A percentile compares a stretch with the other conserved stretches of the same genome.
phyloP scores from a whole-genome alignment of 352 stramenopile species.

The Blastocystis sp. region DNA sequence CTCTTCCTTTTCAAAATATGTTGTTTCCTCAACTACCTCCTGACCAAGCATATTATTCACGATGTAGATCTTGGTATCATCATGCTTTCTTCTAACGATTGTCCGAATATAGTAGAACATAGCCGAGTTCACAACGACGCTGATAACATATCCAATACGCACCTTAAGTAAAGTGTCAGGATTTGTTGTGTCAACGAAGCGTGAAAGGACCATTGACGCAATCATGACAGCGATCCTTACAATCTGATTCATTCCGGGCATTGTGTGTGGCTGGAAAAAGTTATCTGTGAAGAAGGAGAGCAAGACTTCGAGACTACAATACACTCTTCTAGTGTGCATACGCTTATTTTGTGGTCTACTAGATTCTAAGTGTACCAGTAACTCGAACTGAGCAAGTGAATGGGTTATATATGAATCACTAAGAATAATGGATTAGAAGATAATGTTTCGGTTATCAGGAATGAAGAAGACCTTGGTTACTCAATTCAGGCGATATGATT shows the following conservation, averaged over 20 bases:
- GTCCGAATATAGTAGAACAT: constrained; percentile 57
- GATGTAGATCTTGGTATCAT: constrained; percentile 66
- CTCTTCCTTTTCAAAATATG: constrained; percentile 64
- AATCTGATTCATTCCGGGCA: not conserved
- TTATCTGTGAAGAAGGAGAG: not conserved
- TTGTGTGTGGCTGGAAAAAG: not conserved
- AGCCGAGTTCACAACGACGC: not conserved
- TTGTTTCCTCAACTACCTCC: constrained; percentile 46
- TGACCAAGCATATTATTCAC: constrained; percentile 52
- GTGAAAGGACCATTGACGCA: constrained; percentile 52
- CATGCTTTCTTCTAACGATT: constrained; percentile 23
- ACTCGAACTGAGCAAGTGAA: not conserved
- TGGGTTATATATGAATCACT: not conserved
- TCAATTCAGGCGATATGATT: not conserved
- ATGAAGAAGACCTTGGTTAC: not conserved
- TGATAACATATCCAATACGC: constrained; percentile 49
- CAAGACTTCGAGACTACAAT: not conserved
- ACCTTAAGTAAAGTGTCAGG: constrained; percentile 37
- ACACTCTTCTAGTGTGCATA: not conserved
- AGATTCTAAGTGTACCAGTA: no score
- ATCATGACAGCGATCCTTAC: constrained; percentile 29
- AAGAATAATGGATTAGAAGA: not conserved
- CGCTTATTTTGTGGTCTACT: no score
- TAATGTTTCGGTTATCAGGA: not conserved
- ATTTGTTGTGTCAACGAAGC: constrained; percentile 62